Conservation (phyloP, 176 grass and related monocot species). For the Chrysopogon serrulatus region DNA sequence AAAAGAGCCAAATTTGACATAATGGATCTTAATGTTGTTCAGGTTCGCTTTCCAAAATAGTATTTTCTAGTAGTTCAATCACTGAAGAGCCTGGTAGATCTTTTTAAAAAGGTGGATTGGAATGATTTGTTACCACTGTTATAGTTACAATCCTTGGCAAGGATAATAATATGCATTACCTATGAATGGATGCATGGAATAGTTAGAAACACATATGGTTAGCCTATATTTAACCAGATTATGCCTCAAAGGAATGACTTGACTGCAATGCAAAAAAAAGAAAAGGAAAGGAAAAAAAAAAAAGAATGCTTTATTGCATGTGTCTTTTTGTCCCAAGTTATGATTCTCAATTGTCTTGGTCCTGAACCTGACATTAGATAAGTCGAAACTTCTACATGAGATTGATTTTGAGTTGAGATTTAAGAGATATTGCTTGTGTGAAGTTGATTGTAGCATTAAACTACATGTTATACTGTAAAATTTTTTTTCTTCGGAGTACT, state of each 20-base stretch:
- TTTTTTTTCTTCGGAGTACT: not conserved
- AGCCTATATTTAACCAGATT: not conserved
- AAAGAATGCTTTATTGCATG: not conserved
- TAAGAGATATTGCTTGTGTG: not conserved
- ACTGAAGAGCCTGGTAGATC: not conserved
- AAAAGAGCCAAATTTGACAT: conserved; percentile 98
- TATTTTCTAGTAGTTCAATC: not conserved
- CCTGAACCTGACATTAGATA: not conserved
- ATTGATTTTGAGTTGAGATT: not conserved
- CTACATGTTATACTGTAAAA: not conserved
- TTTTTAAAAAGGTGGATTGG: not conserved
- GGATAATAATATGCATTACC: not conserved
- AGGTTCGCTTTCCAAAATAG: conserved; percentile 53
- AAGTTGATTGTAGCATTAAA: not conserved
- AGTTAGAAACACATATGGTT: not conserved
- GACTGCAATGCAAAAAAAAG: not conserved
- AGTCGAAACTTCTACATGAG: not conserved
- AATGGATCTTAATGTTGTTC: conserved; percentile 92
- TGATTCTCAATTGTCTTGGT: not conserved
- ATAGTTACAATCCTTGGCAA: not conserved
- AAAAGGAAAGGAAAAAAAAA: not conserved
- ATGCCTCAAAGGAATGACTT: not conserved
- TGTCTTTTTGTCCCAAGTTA: not conserved
- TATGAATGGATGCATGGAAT: not conserved
- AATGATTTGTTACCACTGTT: not conserved